Evolutionary conservation across 2,329 filamentous ascomycete genomes (phyloP), one percentile per base, ranked within the genome.

Genomic region (Ampelomyces quisqualis): DNA sequence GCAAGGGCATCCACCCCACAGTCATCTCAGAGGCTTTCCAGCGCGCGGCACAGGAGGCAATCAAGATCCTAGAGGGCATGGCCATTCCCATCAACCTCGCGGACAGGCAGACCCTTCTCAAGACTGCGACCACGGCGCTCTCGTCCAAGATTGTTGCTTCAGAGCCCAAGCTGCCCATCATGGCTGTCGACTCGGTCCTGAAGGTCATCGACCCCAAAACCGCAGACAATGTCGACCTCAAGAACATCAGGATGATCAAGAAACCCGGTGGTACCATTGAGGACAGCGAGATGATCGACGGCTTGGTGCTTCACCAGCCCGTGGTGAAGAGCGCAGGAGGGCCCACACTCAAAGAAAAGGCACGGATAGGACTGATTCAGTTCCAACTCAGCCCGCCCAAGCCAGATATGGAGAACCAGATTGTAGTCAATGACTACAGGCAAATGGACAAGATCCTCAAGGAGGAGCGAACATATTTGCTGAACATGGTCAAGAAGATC

Each of bases 361-460:
- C 93, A 51, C 86, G 79, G 74, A 98, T 98, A 73, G 93, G 87
- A 53, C 78, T 98, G 48, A 97, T 98, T 57, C 93, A 98, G 70
- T 98, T 98, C 80, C 93, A 98, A 73, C 83, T 98, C 59, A 95
- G 90, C 72, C 91, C 93, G 32, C 93, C 93, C 2, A 98, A 98
- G 75, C 93, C 93, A 57, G 93, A 98, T 71, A 98, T 98, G 93
- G 93, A 98, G 77, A 98, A 98, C 75, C 93, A 94, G 65, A 97
- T 98, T 53, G 85, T 95, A 21, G 93, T 98, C 64, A 98, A 98
- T 72, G 93, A 98, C 76, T 98, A 98, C 79, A 82, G 93, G 65
- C 93, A 98, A 71, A 98, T 98, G 93, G 93, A 98, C 78, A 98
- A 97, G 80, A 98, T 98, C 55, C 81, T 98, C 59, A 98, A 98